Conservation (phyloP, 352 stramenopile species). For the Halophytophthora polymorphica region DNA sequence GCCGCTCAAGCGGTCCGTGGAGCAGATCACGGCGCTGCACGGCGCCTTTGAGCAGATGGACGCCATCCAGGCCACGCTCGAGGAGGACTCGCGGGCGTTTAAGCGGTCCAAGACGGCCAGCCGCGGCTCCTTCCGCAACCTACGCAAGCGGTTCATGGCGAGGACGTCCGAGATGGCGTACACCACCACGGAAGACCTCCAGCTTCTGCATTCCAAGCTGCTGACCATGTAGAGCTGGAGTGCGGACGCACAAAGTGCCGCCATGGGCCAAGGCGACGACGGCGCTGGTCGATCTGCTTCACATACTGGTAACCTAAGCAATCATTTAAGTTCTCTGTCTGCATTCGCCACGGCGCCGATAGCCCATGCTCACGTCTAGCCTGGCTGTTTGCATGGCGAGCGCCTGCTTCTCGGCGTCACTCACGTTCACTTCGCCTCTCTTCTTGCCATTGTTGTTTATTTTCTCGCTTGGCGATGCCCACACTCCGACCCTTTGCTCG, state of each 20-base stretch:
- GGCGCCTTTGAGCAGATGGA: constrained; percentile 51
- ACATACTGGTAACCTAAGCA: no score
- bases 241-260: no score
- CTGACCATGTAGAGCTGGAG: constrained; percentile 24
- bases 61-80: constrained; percentile 36
- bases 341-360: no score
- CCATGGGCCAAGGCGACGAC: no score
- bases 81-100: constrained; percentile 43
- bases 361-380: no score
- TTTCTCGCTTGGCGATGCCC: not conserved
- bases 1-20: constrained; percentile 41
- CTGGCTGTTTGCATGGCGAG: no score
- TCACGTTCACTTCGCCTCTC: no score
- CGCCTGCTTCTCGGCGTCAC: no score
- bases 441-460: no score
- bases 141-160: constrained; percentile 51
- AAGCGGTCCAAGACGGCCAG: constrained; percentile 57
- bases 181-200: constrained; percentile 53
- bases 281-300: no score
- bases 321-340: no score
- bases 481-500: not conserved
- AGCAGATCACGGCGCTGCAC: constrained; percentile 39
- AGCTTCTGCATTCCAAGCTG: constrained; percentile 42
- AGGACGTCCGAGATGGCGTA: constrained; percentile 43
- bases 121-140: constrained; percentile 41